Percentiles rank a stretch among this genome's conserved stretches.
phyloP scores from a whole-genome alignment of 306 rosid species.

The Amphicarpaea edgeworthii region DNA sequence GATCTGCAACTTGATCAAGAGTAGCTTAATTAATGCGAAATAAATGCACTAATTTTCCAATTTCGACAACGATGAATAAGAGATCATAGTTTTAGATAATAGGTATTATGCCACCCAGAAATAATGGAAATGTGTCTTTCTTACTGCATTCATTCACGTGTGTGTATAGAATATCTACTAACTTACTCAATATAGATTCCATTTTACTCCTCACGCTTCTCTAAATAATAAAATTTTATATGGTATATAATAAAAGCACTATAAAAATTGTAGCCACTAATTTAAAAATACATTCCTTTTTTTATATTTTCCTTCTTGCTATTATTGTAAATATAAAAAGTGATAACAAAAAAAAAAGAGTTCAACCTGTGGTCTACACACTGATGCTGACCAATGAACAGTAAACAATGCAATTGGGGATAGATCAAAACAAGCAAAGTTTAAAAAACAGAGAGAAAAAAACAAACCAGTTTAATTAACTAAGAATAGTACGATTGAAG shows the following conservation, averaged over 20 bases:
- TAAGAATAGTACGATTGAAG: slow-evolving; percentile 33
- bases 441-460: neutral
- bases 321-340: slow-evolving; percentile 26
- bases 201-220: no score
- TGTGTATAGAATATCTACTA: no score
- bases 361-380: slow-evolving; percentile 26
- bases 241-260: neutral
- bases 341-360: neutral
- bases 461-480: slow-evolving; percentile 15
- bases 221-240: no score
- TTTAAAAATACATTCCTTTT: neutral
- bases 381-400: slow-evolving; percentile 59
- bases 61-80: neutral
- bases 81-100: neutral
- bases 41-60: neutral
- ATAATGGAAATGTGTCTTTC: no score
- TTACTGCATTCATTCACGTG: no score
- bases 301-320: neutral
- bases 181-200: no score
- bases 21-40: neutral
- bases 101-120: no score
- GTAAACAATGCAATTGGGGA: neutral
- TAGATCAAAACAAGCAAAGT: slow-evolving; percentile 33
- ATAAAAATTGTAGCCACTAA: neutral
- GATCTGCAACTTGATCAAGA: slow-evolving; percentile 3